These are phyloP conservation scores for Kwoniella shandongensis DNA, from an alignment of 768 basidiomycete genomes.

Conservation along the genomic window DNA sequence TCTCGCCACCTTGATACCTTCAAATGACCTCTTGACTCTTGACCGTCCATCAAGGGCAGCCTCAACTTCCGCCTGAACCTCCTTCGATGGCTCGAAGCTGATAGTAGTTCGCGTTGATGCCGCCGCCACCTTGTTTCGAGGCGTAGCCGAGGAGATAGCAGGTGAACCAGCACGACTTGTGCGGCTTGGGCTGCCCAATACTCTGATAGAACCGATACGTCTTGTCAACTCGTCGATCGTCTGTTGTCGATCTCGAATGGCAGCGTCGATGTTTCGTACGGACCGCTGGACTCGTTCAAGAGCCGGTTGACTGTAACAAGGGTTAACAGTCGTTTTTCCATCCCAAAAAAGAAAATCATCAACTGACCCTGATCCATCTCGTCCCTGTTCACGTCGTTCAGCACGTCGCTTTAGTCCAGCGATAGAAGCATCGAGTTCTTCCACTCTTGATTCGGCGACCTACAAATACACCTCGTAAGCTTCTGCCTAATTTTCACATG, in stretches of 20 bases:
- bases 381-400: conserved; percentile 63
- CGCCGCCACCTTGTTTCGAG: background rate
- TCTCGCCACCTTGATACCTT: conserved; percentile 10
- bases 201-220: conserved; percentile 36
- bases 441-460: conserved; percentile 70
- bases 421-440: conserved; percentile 76
- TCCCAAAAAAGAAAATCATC: background rate
- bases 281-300: background rate
- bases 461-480: conserved; percentile 43
- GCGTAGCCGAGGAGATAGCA: conserved; percentile 1
- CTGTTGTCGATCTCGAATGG: conserved; percentile 42
- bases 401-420: conserved; percentile 69
- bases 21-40: conserved; percentile 2
- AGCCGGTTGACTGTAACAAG: conserved; percentile 13
- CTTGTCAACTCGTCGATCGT: conserved; percentile 53
- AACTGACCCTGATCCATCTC: conserved; percentile 41
- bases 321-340: background rate
- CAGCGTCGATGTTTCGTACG: conserved; percentile 73
- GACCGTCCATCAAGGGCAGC: conserved; percentile 1
- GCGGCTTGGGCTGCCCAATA: conserved; percentile 1
- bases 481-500: conserved; percentile 6
- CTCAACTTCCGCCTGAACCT: conserved; percentile 18
- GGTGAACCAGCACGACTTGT: conserved; percentile 7
- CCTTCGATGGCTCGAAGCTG: conserved; percentile 12
- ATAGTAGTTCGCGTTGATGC: background rate